Evolutionary conservation across 2,329 filamentous ascomycete species (phyloP), one percentile per base, ranked within the genome.

Genomic region (Ascomycota sp.): DNA sequence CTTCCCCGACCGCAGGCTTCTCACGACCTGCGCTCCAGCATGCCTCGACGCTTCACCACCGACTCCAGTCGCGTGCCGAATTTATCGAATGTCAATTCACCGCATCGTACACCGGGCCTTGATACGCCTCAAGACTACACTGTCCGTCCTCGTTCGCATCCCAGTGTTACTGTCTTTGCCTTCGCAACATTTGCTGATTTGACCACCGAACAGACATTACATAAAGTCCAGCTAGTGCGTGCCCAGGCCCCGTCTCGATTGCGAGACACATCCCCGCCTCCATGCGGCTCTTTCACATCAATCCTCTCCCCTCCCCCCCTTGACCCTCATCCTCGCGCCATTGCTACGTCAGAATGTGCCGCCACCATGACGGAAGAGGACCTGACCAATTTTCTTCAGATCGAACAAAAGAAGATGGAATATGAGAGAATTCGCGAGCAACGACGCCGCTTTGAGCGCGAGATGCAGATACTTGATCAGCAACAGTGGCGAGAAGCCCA

Each of bases 21-120:
- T 38, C 65, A 70, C 51, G 81, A 92, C 47, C 67, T 68, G 40
- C 74, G 85, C 53, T 69, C 71, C 38, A 74, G 73, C 43, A 63
- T 95, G 49, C 81, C 85, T 54, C 75, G 86, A 46, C 77, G 86
- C 48, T 95, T 95, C 57, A 95, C 86, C 38, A 89, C 85, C 33
- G 91, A 93, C 57, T 74, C 80, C 56, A 65, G 81, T 55, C 67
- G 83, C 65, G 61, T 86, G 55, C 76, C 78, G 52, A 81, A 77
- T 48, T 59, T 80, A 54, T 69, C 65, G 33, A 66, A 69, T 36
- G 56, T 44, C 31, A 33, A 33, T 24, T 50, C 56, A 28, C 58
- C 59, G 41, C 55, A 59, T 41, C 61, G 62, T 37, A 51, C 48
- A 23, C 53, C 57, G 30, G 64, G 65, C 32, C 43, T 35, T 29